Evolutionary conservation across 2,329 filamentous ascomycete species (phyloP).

Genomic region (Colletotrichum coccodes): DNA sequence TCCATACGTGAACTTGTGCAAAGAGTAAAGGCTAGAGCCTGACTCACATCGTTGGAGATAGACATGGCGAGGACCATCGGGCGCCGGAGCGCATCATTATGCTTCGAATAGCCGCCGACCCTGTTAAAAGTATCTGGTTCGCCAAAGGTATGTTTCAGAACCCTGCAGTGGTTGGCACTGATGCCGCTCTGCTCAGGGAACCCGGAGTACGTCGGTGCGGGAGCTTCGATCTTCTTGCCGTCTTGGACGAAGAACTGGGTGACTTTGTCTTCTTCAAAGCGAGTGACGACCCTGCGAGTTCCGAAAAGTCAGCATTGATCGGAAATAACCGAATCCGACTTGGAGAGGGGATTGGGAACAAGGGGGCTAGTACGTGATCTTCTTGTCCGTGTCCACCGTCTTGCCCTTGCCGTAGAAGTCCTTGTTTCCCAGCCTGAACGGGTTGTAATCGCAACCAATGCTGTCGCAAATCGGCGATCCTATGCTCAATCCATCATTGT

Average conservation of each 20-base stretch:
- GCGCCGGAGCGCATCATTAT: background rate
- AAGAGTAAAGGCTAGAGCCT: constrained; percentile 3
- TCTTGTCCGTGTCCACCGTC: constrained; percentile 65
- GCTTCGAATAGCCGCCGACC: background rate
- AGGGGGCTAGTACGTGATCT: constrained; percentile 53
- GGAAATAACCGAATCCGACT: background rate
- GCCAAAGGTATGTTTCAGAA: background rate
- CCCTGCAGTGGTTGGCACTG: background rate
- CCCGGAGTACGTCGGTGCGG: constrained; percentile 37
- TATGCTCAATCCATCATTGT: constrained; percentile 57
- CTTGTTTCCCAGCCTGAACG: constrained; percentile 68
- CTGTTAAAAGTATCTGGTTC: background rate
- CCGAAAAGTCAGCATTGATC: background rate
- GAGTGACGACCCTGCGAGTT: constrained; percentile 63
- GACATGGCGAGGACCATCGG: constrained; percentile 27
- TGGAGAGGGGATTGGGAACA: rapidly evolving
- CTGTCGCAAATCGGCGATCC: constrained; percentile 66
- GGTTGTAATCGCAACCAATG: constrained; percentile 73
- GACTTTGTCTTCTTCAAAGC: constrained; percentile 63
- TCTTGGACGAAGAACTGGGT: constrained; percentile 71
- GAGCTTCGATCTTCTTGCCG: constrained; percentile 61
- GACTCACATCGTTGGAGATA: constrained; percentile 25
- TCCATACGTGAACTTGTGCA: background rate
- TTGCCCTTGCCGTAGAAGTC: constrained; percentile 68
- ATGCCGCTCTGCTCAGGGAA: background rate